Evolutionary conservation across 768 basidiomycete species (phyloP), one percentile per base, ranked within the genome.

Genomic region (Boletales sp.): DNA sequence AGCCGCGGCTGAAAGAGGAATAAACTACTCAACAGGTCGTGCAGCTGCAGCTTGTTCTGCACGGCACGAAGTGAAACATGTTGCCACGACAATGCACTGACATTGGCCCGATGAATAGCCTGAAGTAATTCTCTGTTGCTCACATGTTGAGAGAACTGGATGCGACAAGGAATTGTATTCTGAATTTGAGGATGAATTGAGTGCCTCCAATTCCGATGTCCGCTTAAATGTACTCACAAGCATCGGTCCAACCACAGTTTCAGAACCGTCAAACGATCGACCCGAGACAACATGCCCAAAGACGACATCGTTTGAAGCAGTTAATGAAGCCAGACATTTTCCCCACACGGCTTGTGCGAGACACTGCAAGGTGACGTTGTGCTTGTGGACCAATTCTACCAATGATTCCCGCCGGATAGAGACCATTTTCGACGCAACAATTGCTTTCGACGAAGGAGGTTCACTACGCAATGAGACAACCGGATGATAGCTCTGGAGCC

Each of bases 261-360:
- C 76, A 9, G 72, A 68, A 32, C 66, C 68, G 18, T 68, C 67
- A 14, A 72, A 62, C 39, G 64, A 69, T 45, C 77, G 64, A 38
- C 77, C 77, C 15, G 76, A 76, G 6, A 78, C 64, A 15, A 74
- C 72, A 41, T 75, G 73, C 0, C 76, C 77, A 48, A 78, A 78
- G 13, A 77, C 67, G 19, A 75, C 60, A 51, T 78, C 76, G 7
- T 47, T 37, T 18, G 58, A 60, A 18, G 54, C 48, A 15, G 47
- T 42, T 18, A 62, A 30, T 1, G 48, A 52, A 18, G 65, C 59
- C 9, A 71, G 43, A 15, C 61, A 48, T 48, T 65, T 70, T 3
- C 62, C 53, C 48, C 62, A 67, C 12, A 63, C 64, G 9, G 68
- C 67, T 31, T 73, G 62, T 61, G 48, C 71, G 52, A 55, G 67